phyloP scores from a whole-genome alignment of 768 basidiomycete genomes.

The Cubamyces lactineus region DNA sequence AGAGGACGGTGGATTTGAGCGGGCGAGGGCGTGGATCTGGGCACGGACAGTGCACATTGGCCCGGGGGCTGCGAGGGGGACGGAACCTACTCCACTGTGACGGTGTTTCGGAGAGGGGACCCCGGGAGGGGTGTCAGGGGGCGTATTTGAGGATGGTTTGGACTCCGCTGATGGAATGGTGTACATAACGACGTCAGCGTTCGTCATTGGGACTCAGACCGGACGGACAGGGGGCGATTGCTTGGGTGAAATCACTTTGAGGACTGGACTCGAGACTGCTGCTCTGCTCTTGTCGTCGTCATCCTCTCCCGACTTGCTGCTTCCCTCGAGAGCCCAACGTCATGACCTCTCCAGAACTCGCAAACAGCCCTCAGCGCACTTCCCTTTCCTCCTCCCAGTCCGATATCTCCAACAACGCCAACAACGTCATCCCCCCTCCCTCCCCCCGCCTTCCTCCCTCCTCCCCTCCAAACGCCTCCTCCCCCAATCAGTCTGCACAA shows the following conservation, averaged over 20 bases:
- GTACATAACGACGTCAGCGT: constrained; percentile 34
- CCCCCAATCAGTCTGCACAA: constrained; percentile 7
- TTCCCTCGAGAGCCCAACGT: constrained; percentile 19
- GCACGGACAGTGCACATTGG: too few relatives aligned
- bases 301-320: constrained; percentile 22
- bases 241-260: neutral
- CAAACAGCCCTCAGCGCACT: constrained; percentile 13
- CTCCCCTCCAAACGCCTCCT: constrained; percentile 11
- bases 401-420: neutral
- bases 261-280: constrained; percentile 4
- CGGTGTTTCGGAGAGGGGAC: constrained; percentile 18
- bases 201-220: constrained; percentile 25
- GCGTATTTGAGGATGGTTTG: constrained; percentile 11
- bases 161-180: constrained; percentile 26
- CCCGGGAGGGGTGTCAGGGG: constrained; percentile 22
- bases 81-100: constrained; percentile 22
- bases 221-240: constrained; percentile 9
- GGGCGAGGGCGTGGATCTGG: neutral
- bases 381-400: neutral
- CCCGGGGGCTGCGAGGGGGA: neutral
- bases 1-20: constrained; percentile 6
- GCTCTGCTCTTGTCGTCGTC: constrained; percentile 25
- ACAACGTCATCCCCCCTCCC: constrained; percentile 17
- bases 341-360: constrained; percentile 26
- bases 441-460: constrained; percentile 10